phyloP scores from a whole-genome alignment of 2,329 filamentous ascomycete genomes.

The Aspergillus tanneri region DNA sequence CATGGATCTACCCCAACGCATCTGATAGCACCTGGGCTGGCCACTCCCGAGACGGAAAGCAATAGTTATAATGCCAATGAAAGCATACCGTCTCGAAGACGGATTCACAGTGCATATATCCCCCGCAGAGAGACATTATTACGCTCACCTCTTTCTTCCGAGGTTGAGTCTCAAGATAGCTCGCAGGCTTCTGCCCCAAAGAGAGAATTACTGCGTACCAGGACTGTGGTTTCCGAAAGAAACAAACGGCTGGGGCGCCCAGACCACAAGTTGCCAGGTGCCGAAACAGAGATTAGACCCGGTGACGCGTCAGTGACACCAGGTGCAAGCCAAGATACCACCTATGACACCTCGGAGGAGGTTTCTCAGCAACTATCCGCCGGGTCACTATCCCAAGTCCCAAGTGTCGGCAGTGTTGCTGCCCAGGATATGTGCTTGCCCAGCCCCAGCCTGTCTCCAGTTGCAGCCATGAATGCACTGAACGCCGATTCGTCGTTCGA shows the following conservation, averaged over 20 bases:
- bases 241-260: constrained; percentile 17
- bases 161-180: constrained; percentile 26
- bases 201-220: constrained; percentile 19
- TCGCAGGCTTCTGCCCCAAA: constrained; percentile 17
- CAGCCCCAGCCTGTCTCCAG: constrained; percentile 88
- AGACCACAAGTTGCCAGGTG: constrained; percentile 15
- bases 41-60: constrained; percentile 42
- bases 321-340: constrained; percentile 23
- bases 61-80: constrained; percentile 31
- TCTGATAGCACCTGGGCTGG: constrained; percentile 36
- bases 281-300: constrained; percentile 9
- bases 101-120: constrained; percentile 35
- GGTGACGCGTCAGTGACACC: constrained; percentile 14
- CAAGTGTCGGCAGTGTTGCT: constrained; percentile 65
- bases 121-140: constrained; percentile 34
- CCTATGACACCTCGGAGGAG: constrained; percentile 24
- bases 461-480: constrained; percentile 69
- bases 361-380: constrained; percentile 19
- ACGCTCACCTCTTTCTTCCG: constrained; percentile 34
- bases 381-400: constrained; percentile 37
- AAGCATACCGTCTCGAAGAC: constrained; percentile 25
- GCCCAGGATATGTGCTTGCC: constrained; percentile 89
- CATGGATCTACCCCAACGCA: constrained; percentile 28
- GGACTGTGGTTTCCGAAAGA: constrained; percentile 17
- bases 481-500: constrained; percentile 46